Evolutionary conservation across 139 green algal species (phyloP).

Genomic region (Astrephomene gubernaculifera): DNA sequence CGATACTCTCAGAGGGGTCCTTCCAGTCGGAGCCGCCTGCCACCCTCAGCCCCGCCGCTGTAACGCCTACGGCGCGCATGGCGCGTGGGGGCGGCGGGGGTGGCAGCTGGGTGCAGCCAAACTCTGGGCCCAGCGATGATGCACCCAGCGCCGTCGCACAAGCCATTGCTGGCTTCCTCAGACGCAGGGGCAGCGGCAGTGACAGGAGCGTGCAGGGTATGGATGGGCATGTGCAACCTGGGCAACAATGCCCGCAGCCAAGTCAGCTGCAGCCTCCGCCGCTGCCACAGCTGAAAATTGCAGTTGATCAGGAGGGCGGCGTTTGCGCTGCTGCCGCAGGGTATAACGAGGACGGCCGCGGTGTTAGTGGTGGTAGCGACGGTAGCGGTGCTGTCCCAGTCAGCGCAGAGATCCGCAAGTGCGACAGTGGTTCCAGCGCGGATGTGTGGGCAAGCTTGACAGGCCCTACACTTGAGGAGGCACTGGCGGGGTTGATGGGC

Average conservation of each 20-base stretch:
- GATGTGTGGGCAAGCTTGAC: constrained; percentile 41
- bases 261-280: too few relatives aligned
- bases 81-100: not conserved
- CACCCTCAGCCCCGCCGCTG: not conserved
- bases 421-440: not conserved
- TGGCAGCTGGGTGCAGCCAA: not conserved
- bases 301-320: too few relatives aligned
- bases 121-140: not conserved
- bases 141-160: too few relatives aligned
- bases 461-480: constrained; percentile 7
- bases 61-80: not conserved
- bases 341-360: too few relatives aligned
- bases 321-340: too few relatives aligned
- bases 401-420: not conserved
- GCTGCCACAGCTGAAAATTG: too few relatives aligned
- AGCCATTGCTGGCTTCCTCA: constrained; percentile 1
- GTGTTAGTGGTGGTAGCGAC: too few relatives aligned
- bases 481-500: not conserved
- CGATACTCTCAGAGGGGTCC: not conserved
- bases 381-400: too few relatives aligned
- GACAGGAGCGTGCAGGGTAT: too few relatives aligned
- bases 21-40: not conserved
- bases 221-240: too few relatives aligned
- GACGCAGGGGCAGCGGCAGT: too few relatives aligned
- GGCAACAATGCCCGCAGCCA: too few relatives aligned